Conservation (phyloP, 768 basidiomycete species). For the Pleurotus citrinopileatus region DNA sequence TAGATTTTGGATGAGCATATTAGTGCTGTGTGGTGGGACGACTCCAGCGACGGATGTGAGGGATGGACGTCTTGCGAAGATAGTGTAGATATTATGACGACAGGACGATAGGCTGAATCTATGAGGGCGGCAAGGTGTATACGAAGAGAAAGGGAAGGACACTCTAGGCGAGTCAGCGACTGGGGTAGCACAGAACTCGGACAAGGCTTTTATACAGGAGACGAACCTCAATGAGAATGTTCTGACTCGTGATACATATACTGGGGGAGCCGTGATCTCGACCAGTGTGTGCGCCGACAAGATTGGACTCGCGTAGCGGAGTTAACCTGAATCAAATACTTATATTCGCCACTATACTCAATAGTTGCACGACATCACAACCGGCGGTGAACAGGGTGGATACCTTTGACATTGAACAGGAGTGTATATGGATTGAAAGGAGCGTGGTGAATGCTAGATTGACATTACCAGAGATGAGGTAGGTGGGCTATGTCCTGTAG, state of each 20-base stretch:
- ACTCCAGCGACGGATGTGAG: background rate
- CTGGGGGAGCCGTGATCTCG: slow-evolving; percentile 2
- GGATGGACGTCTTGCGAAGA: background rate
- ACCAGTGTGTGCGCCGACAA: slow-evolving; percentile 1
- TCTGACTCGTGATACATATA: background rate
- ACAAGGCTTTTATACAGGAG: too few species aligned
- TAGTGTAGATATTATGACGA: too few species aligned
- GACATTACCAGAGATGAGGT: too few species aligned
- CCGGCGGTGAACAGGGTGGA: slow-evolving; percentile 3
- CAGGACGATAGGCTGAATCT: too few species aligned
- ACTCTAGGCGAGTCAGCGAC: too few species aligned
- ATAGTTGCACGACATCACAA: background rate
- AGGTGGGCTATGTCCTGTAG: too few species aligned
- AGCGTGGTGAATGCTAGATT: too few species aligned
- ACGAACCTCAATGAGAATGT: too few species aligned
- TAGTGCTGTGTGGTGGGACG: background rate
- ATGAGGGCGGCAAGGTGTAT: too few species aligned
- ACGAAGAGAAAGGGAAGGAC: too few species aligned
- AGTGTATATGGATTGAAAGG: background rate
- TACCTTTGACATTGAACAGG: background rate
- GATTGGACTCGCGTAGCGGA: slow-evolving; percentile 2
- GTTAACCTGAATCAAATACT: background rate
- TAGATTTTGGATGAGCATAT: slow-evolving; percentile 5
- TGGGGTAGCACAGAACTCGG: too few species aligned
- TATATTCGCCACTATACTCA: background rate